phyloP scores from a whole-genome alignment of 2,329 filamentous ascomycete species.

The Alternaria metachromatica region DNA sequence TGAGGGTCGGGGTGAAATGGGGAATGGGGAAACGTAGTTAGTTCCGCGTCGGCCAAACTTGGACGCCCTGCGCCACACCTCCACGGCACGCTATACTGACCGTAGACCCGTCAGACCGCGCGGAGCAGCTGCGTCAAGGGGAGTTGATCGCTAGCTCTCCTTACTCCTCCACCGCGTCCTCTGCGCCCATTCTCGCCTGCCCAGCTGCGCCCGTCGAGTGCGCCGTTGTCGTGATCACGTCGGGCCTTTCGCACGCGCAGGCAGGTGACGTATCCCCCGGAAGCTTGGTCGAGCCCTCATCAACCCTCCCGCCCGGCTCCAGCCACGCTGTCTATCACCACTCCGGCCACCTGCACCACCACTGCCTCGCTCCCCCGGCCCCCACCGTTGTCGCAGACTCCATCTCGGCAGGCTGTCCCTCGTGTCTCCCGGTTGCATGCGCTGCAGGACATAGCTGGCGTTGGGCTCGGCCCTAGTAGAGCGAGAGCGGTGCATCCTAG shows the following conservation, averaged over 20 bases:
- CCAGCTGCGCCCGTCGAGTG: neutral
- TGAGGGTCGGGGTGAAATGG: constrained; percentile 6
- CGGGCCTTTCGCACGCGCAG: constrained; percentile 3
- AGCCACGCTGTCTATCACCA: constrained; percentile 6
- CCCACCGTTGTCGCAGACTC: neutral
- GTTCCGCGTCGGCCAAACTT: constrained; percentile 7
- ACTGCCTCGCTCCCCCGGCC: neutral
- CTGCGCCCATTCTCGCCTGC: neutral
- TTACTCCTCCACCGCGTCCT: neutral
- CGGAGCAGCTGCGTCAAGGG: neutral
- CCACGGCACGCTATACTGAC: constrained; percentile 4
- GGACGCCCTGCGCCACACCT: constrained; percentile 11
- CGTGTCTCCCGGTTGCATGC: constrained; percentile 22
- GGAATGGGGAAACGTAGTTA: constrained; percentile 19
- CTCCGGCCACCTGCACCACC: neutral
- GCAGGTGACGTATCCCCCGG: constrained; percentile 18
- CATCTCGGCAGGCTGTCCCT: neutral
- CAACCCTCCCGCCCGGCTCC: constrained; percentile 3
- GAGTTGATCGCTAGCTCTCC: neutral
- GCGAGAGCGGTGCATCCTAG: constrained; percentile 2
- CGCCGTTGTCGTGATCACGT: neutral
- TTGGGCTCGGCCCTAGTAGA: constrained; percentile 26
- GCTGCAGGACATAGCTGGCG: constrained; percentile 7
- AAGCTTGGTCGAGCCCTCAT: constrained; percentile 13
- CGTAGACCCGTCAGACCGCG: neutral